Evolutionary conservation across 148 eudicot species (phyloP).

Genomic region (Diospyros kaki): DNA sequence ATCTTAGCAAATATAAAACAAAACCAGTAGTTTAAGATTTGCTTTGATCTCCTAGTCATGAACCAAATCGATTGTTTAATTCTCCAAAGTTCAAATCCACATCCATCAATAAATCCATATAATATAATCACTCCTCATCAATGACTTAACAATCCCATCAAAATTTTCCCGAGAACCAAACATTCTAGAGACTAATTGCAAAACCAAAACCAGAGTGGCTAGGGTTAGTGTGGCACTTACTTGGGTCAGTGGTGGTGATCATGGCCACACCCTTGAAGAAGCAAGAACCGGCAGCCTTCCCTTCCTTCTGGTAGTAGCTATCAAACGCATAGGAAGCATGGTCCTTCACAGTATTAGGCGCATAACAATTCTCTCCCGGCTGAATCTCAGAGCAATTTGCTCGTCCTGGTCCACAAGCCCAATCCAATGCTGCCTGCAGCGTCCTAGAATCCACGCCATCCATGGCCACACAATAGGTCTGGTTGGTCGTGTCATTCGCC

Average conservation of each 20-base stretch:
- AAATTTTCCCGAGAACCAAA: background rate
- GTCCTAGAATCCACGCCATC: slow-evolving; percentile 63
- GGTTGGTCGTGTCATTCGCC: slow-evolving; percentile 87
- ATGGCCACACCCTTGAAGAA: slow-evolving; percentile 89
- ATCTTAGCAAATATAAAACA: background rate
- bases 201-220: background rate
- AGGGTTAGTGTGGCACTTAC: slow-evolving; percentile 37
- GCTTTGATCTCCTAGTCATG: background rate
- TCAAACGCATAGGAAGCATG: slow-evolving; percentile 95
- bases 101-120: background rate
- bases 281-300: slow-evolving; percentile 64
- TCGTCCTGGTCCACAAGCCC: slow-evolving; percentile 98
- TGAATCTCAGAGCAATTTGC: slow-evolving; percentile 90
- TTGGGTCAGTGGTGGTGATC: slow-evolving; percentile 83
- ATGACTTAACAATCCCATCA: background rate
- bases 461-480: slow-evolving; percentile 71
- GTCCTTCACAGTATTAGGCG: slow-evolving; percentile 64
- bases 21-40: background rate
- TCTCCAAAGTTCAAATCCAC: background rate
- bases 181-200: background rate
- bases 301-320: slow-evolving; percentile 83
- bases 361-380: slow-evolving; percentile 78
- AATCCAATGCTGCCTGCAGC: slow-evolving; percentile 80
- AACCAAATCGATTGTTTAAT: background rate
- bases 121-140: background rate